phyloP scores from a whole-genome alignment of 2,329 filamentous ascomycete genomes.

The Sarocladium brachiariae region DNA sequence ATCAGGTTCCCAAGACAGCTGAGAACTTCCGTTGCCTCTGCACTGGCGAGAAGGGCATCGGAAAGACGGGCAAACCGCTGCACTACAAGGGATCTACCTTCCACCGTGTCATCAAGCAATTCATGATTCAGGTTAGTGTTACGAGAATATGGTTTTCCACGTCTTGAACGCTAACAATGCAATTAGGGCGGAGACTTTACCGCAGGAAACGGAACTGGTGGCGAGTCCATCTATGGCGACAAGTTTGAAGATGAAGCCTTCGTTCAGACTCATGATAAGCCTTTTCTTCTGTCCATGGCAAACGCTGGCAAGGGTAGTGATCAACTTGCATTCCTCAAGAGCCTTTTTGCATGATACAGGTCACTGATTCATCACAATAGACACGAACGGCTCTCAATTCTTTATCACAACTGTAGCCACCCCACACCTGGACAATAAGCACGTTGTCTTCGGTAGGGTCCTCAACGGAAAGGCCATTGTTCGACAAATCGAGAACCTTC shows the following conservation, averaged over 20 bases:
- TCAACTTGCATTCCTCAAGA: background rate
- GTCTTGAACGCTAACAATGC: background rate
- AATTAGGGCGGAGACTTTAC: slow-evolving; percentile 91
- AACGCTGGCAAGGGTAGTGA: slow-evolving; percentile 81
- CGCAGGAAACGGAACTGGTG: slow-evolving; percentile 85
- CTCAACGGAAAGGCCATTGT: slow-evolving; percentile 87
- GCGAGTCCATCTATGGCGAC: slow-evolving; percentile 93
- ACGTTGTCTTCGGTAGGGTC: slow-evolving; percentile 95
- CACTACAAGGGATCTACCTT: slow-evolving; percentile 91
- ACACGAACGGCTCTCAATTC: slow-evolving; percentile 96
- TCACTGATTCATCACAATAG: slow-evolving; percentile 30
- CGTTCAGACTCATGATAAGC: slow-evolving; percentile 80
- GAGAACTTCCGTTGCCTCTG: slow-evolving; percentile 95
- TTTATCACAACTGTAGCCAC: slow-evolving; percentile 96
- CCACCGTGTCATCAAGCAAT: slow-evolving; percentile 96
- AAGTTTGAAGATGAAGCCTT: slow-evolving; percentile 99
- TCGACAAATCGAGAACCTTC: slow-evolving; percentile 80
- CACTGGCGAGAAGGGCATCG: slow-evolving; percentile 86
- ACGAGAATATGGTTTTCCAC: too few relatives aligned
- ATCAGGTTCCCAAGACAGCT: slow-evolving; percentile 84
- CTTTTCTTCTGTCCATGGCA: slow-evolving; percentile 94
- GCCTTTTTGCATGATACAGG: too few relatives aligned
- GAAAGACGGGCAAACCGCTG: slow-evolving; percentile 75
- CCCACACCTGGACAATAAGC: slow-evolving; percentile 90
- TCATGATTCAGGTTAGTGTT: slow-evolving; percentile 65